phyloP scores from a whole-genome alignment of 2,329 filamentous ascomycete species.

The Neospermospora avenae region DNA sequence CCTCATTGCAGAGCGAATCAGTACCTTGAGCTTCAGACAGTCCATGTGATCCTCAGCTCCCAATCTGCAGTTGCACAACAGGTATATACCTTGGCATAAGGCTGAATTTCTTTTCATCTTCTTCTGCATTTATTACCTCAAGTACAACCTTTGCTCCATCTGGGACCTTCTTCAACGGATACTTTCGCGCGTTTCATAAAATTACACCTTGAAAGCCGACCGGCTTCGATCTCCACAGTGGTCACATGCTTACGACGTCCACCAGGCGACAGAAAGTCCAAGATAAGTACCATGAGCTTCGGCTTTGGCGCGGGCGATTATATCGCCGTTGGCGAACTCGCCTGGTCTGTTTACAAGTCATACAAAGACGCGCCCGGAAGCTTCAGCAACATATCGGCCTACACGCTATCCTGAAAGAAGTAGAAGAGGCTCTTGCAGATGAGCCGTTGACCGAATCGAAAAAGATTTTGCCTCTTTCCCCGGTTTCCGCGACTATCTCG shows the following conservation, averaged over 20 bases:
- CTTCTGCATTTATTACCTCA: no score
- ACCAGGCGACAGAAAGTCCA: not conserved
- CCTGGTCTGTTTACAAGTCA: constrained; percentile 20
- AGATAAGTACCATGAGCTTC: constrained; percentile 9
- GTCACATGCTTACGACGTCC: not conserved
- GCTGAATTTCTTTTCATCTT: no score
- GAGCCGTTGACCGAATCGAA: constrained; percentile 1
- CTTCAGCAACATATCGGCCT: constrained; percentile 26
- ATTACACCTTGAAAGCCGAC: no score
- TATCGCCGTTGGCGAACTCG: constrained; percentile 7
- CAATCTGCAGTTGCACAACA: no score
- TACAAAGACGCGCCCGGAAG: constrained; percentile 31
- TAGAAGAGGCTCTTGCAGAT: constrained; percentile 10
- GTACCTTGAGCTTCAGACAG: no score
- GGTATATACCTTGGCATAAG: no score
- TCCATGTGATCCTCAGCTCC: no score
- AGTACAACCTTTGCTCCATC: no score
- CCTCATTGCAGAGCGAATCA: not conserved
- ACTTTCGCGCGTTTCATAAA: no score
- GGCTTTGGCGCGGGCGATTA: constrained; percentile 11
- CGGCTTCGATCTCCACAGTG: not conserved
- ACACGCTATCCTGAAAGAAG: constrained; percentile 15
- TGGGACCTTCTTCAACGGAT: no score
- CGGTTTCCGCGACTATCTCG: no score
- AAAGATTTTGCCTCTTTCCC: not conserved